phyloP scores from a whole-genome alignment of 2,329 filamentous ascomycete species.

The Sporothrix luriei region DNA sequence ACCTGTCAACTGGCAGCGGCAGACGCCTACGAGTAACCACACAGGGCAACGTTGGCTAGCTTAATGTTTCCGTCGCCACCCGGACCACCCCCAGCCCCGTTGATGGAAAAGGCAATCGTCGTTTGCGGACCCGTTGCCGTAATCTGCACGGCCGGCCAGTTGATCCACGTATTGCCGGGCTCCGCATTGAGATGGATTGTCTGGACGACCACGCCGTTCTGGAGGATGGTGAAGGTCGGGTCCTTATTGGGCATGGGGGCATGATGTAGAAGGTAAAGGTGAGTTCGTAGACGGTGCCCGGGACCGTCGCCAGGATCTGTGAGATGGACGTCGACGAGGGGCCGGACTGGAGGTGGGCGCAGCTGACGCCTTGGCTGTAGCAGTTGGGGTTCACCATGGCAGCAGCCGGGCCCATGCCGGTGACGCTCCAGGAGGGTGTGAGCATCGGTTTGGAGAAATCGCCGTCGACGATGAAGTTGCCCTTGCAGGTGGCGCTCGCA shows the following conservation, averaged over 20 bases:
- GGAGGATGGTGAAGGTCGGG: not conserved
- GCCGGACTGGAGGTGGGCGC: not conserved
- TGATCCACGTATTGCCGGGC: not conserved
- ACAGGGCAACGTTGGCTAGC: not conserved
- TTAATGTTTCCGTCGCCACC: not conserved
- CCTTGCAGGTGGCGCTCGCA: conserved; percentile 20
- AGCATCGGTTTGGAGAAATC: not conserved
- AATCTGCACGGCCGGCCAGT: not conserved
- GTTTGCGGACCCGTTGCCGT: not conserved
- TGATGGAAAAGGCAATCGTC: not conserved
- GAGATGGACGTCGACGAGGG: not conserved
- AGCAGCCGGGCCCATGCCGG: not conserved
- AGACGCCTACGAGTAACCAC: too few species aligned
- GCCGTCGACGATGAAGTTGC: not conserved
- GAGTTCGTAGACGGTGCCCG: not conserved
- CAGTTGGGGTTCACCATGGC: not conserved
- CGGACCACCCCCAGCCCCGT: not conserved
- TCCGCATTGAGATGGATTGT: not conserved
- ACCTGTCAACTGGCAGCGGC: too few species aligned
- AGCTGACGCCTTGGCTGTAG: not conserved
- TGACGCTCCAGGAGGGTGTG: not conserved
- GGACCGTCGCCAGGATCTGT: not conserved
- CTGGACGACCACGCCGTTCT: not conserved
- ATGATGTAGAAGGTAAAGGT: not conserved
- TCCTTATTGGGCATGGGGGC: not conserved